Evolutionary conservation across 495 filamentous ascomycete species (phyloP).

Genomic region (Aspergillus sclerotioniger): DNA sequence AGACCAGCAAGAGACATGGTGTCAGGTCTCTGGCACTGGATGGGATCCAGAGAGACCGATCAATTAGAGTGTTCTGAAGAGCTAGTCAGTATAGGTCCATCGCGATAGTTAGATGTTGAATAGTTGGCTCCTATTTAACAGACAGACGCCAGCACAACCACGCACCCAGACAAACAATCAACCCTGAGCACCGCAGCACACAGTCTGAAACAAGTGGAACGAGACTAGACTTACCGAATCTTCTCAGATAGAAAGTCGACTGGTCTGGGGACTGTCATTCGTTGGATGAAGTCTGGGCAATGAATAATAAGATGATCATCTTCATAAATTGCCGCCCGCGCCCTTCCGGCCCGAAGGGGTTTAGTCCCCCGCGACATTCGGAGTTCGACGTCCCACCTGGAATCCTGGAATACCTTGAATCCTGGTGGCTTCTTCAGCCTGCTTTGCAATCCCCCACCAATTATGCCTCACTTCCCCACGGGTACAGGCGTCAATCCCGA

Average conservation of each 20-base stretch:
- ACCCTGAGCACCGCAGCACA: neutral
- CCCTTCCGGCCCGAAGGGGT: constrained; percentile 20
- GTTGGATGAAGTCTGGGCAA: no score
- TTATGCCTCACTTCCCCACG: constrained; percentile 44
- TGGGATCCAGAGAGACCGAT: no score
- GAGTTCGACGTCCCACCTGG: neutral
- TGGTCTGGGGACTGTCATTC: neutral
- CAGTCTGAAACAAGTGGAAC: constrained; percentile 13
- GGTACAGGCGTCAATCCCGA: constrained; percentile 23
- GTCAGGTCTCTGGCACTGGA: neutral
- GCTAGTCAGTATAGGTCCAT: neutral
- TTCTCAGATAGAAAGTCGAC: constrained; percentile 18
- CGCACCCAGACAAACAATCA: neutral
- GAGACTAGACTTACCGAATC: constrained; percentile 18
- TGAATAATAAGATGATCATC: no score
- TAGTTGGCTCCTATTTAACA: neutral
- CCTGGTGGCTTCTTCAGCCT: no score
- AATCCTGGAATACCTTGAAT: neutral
- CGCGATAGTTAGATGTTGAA: no score
- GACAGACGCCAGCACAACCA: neutral
- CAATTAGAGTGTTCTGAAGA: neutral
- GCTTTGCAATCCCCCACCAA: constrained; percentile 7
- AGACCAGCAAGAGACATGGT: constrained; percentile 26
- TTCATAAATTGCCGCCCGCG: constrained; percentile 27
- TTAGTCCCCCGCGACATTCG: constrained; percentile 9